Evolutionary conservation across 2,329 filamentous ascomycete species (phyloP).

Genomic region (Mycosphaerelloides madeirae): DNA sequence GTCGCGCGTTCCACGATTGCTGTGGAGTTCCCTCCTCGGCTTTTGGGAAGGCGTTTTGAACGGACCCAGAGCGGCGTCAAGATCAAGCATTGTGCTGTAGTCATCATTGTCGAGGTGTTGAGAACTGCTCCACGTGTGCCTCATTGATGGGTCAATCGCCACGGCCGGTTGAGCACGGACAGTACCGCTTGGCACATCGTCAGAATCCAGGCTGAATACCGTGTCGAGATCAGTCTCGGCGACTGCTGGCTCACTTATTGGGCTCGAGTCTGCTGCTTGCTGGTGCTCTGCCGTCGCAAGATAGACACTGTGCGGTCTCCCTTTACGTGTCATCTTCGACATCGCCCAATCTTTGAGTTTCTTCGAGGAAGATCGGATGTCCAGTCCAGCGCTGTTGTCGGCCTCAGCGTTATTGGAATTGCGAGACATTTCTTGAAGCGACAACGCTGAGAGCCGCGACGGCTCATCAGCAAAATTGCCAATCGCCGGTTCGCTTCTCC

Average conservation of each 20-base stretch:
- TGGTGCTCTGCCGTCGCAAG: slow-evolving; percentile 1
- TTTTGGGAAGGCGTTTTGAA: slow-evolving; percentile 78
- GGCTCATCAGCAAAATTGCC: slow-evolving; percentile 20
- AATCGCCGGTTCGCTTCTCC: slow-evolving; percentile 37
- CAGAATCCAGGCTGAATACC: slow-evolving; percentile 24
- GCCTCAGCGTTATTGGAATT: slow-evolving; percentile 6
- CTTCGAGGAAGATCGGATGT: slow-evolving; percentile 44
- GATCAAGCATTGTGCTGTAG: slow-evolving; percentile 84
- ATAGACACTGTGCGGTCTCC: slow-evolving; percentile 12
- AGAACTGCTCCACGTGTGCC: slow-evolving; percentile 9
- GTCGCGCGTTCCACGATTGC: slow-evolving; percentile 65
- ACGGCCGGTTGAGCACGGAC: slow-evolving; percentile 6
- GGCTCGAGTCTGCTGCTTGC: slow-evolving; percentile 1
- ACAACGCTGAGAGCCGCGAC: slow-evolving; percentile 29
- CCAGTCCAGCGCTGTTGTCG: slow-evolving; percentile 4
- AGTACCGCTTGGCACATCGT: slow-evolving; percentile 4
- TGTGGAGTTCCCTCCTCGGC: slow-evolving; percentile 67
- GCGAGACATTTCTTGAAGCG: slow-evolving; percentile 26
- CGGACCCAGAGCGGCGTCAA: slow-evolving; percentile 87
- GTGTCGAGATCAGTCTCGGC: slow-evolving; percentile 32
- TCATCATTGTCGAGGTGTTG: slow-evolving; percentile 9
- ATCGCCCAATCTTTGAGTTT: slow-evolving; percentile 68
- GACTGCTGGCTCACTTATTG: slow-evolving; percentile 4
- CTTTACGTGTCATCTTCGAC: slow-evolving; percentile 46
- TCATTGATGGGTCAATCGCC: slow-evolving; percentile 5